phyloP scores from a whole-genome alignment of 2,329 filamentous ascomycete genomes.

The Paecilomyces fulvus region DNA sequence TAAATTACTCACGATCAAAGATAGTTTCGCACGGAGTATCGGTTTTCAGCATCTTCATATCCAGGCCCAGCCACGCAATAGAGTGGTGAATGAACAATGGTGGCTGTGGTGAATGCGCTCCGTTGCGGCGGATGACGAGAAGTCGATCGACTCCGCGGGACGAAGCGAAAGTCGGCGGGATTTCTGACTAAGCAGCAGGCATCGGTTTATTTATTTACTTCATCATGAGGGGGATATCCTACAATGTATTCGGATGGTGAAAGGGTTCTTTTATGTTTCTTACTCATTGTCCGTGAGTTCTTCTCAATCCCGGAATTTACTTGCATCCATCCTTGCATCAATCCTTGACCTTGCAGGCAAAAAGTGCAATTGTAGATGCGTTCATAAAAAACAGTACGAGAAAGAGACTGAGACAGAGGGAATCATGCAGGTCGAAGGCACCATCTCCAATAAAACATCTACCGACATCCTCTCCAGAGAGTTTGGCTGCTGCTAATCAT shows the following conservation, averaged over 20 bases:
- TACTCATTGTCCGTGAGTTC: neutral
- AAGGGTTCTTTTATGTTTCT: neutral
- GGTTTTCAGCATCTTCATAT: conserved; percentile 26
- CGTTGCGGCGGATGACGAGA: conserved; percentile 1
- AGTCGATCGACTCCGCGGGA: conserved; percentile 1
- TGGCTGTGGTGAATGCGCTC: conserved; percentile 1
- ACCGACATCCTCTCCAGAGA: neutral
- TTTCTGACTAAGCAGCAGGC: neutral
- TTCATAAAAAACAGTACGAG: neutral
- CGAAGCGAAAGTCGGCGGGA: neutral
- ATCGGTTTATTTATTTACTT: neutral
- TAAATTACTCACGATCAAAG: conserved; percentile 20
- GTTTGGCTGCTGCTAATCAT: neutral
- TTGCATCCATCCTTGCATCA: neutral
- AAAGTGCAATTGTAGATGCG: neutral
- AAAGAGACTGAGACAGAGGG: neutral
- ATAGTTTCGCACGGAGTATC: conserved; percentile 12
- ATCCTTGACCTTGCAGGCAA: neutral
- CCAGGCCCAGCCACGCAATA: conserved; percentile 8
- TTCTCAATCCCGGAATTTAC: neutral
- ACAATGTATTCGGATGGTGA: neutral
- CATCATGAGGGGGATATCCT: neutral
- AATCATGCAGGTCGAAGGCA: neutral
- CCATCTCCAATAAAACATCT: neutral
- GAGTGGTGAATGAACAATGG: conserved; percentile 4